phyloP scores from a whole-genome alignment of 2,329 filamentous ascomycete species.

The Penicillium paneum region DNA sequence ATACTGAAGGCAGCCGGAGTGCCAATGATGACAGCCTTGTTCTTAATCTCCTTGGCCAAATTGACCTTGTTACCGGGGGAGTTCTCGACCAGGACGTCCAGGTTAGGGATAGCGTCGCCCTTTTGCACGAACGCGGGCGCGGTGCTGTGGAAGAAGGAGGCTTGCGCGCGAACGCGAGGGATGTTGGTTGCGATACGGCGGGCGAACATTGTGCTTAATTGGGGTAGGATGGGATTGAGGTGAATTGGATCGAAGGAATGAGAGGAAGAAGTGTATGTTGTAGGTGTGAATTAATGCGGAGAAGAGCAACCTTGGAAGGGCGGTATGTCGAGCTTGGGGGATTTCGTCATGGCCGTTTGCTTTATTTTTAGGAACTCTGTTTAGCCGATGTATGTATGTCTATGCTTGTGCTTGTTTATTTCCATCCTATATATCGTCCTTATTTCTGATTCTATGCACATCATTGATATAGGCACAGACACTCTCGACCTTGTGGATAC shows the following conservation, averaged over 20 bases:
- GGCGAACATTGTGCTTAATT: constrained; percentile 34
- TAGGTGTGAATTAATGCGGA: background rate
- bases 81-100: constrained; percentile 75
- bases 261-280: background rate
- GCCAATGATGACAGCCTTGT: constrained; percentile 78
- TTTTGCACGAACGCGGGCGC: constrained; percentile 59
- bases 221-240: background rate
- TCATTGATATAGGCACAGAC: background rate
- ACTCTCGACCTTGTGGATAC: background rate
- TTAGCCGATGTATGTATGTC: background rate
- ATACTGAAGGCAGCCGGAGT: constrained; percentile 74
- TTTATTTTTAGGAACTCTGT: background rate
- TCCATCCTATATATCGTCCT: background rate
- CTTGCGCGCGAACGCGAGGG: constrained; percentile 31
- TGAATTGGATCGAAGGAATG: background rate
- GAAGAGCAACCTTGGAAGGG: background rate
- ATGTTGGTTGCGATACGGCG: constrained; percentile 34
- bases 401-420: background rate
- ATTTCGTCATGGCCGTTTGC: constrained; percentile 9
- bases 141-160: constrained; percentile 40
- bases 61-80: constrained; percentile 92
- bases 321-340: background rate
- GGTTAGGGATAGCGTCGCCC: constrained; percentile 73
- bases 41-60: constrained; percentile 71
- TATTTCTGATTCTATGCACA: background rate